Percentiles rank a stretch among this genome's conserved stretches.
phyloP scores from a whole-genome alignment of 345 rosid genomes.

The Brassica nigra region DNA sequence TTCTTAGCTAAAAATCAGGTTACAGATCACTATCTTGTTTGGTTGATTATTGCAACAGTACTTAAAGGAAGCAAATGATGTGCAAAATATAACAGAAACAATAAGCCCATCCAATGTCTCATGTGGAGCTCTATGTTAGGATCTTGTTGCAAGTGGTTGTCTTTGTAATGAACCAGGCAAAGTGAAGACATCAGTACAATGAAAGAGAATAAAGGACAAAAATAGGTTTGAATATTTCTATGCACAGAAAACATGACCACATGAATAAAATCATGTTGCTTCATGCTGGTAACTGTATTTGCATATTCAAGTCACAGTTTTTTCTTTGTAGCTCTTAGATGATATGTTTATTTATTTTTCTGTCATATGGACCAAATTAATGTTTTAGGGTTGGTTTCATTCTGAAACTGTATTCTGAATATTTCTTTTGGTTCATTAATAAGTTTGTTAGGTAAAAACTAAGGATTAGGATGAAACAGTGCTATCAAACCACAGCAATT shows the following conservation, averaged over 20 bases:
- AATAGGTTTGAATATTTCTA: neutral
- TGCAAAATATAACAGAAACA: neutral
- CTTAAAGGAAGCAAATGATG: neutral
- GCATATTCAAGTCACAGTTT: neutral
- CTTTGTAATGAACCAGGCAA: neutral
- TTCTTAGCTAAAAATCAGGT: neutral
- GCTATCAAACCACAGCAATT: conserved; percentile 27
- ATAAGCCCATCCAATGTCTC: neutral
- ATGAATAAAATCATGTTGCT: neutral
- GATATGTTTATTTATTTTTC: neutral
- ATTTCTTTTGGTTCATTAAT: conserved; percentile 10
- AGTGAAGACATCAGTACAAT: neutral
- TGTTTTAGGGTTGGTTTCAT: neutral
- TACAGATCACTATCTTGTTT: neutral
- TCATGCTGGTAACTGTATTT: neutral
- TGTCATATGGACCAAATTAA: neutral
- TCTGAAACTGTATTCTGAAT: conserved; percentile 5
- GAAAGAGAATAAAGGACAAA: neutral
- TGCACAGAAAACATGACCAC: neutral
- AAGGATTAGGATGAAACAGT: conserved; percentile 8
- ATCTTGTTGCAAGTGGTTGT: neutral
- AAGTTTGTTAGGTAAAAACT: conserved; percentile 4
- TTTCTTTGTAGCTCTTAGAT: neutral
- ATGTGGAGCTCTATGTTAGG: neutral
- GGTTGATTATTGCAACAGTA: neutral